Percentiles rank a stretch among this genome's conserved stretches.
Evolutionary conservation across 1,284 basidiomycete species (phyloP).

Genomic region (Kwoniella shivajii): DNA sequence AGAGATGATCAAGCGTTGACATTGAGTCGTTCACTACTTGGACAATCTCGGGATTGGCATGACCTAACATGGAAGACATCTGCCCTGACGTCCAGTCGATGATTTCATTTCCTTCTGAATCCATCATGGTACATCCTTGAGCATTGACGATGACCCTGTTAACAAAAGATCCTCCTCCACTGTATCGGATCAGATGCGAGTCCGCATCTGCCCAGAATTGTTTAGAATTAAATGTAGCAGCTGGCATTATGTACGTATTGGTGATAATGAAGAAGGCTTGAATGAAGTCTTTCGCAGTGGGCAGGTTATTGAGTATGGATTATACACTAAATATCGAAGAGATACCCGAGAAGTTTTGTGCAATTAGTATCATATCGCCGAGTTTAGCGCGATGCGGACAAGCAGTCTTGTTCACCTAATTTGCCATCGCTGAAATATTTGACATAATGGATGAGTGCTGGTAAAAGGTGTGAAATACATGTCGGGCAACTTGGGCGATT

Average conservation of each 20-base stretch:
- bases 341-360: no score
- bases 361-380: no score
- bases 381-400: no score
- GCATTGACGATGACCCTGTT: conserved; percentile 24
- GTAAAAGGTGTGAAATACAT: background rate
- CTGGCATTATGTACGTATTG: conserved; percentile 1
- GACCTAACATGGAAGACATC: conserved; percentile 40
- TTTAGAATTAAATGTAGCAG: conserved; percentile 10
- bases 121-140: conserved; percentile 27
- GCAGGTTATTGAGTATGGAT: no score
- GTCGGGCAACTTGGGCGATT: background rate
- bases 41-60: conserved; percentile 41
- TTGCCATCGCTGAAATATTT: background rate
- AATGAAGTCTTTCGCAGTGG: background rate
- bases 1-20: conserved; percentile 42
- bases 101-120: conserved; percentile 35
- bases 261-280: background rate
- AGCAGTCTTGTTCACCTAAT: background rate
- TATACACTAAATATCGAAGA: no score
- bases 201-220: conserved; percentile 30
- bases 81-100: conserved; percentile 46
- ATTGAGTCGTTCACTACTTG: conserved; percentile 29
- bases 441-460: no score
- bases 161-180: conserved; percentile 20
- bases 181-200: conserved; percentile 28